A percentile compares a stretch with the other conserved stretches of the same genome.
Conservation (phyloP, 225 moss, liverwort and hornwort genomes). For the Pleurozium schreberi region DNA sequence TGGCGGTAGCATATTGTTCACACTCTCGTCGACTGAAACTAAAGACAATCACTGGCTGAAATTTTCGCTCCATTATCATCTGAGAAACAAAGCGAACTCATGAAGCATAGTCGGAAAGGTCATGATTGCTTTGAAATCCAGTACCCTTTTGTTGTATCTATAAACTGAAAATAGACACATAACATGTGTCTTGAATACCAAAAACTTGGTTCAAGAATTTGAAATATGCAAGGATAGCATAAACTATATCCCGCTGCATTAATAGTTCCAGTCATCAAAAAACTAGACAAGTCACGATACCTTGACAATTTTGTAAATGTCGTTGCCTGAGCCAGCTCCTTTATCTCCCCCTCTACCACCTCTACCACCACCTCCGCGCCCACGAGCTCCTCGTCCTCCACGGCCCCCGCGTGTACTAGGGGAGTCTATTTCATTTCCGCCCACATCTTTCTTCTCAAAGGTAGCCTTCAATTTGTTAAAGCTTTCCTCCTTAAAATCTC, state of each 20-base stretch:
- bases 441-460: conserved; percentile 53
- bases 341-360: conserved; percentile 49
- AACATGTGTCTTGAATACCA: background rate
- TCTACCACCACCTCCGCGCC: conserved; percentile 49
- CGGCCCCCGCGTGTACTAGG: conserved; percentile 53
- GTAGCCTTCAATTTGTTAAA: conserved; percentile 62
- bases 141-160: background rate
- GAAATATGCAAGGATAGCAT: background rate
- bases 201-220: background rate
- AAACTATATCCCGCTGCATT: background rate
- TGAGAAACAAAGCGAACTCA: conserved; percentile 15
- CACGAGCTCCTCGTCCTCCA: conserved; percentile 47
- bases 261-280: background rate
- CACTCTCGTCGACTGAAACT: conserved; percentile 96
- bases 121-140: background rate
- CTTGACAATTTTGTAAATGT: conserved; percentile 86
- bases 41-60: conserved; percentile 92
- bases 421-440: conserved; percentile 54
- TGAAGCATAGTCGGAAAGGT: background rate
- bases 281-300: background rate
- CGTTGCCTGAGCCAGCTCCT: conserved; percentile 34
- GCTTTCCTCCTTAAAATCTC: conserved; percentile 69
- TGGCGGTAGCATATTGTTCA: conserved; percentile 60
- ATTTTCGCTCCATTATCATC: conserved; percentile 96
- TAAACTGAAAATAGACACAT: background rate